Evolutionary conservation across 2,329 filamentous ascomycete genomes (phyloP), one percentile per base, ranked within the genome.

Genomic region (Apiospora malaysiana): DNA sequence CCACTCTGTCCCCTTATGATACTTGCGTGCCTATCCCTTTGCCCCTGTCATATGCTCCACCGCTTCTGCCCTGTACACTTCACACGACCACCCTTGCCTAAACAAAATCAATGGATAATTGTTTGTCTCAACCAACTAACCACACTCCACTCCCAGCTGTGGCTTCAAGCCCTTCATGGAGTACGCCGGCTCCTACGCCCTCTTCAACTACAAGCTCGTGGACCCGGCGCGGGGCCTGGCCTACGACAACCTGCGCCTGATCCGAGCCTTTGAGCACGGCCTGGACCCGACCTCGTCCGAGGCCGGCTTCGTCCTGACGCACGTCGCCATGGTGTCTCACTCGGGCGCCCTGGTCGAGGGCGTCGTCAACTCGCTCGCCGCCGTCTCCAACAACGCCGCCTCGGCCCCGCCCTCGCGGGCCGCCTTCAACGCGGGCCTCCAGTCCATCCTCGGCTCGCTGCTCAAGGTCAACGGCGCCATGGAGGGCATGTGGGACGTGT

Each of bases 151-250:
- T n/a, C 37, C 25, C 21, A 84, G 88, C 69, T 82, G 84, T 86
- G 92, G 94, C 71, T 95, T 97, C 80, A 93, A 95, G 77, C 94
- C 94, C 2, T 97, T 97, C 84, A 95, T 97, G 93, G 94, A 96
- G 77, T 97, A 91, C 79, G 91, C 88, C 71, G 90, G 88, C 72
- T 91, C 87, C 69, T 92, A 91, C 78, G 91, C 89, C 69, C 87
- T 91, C 74, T 92, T 87, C 85, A 92, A 92, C 83, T 93, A 91
- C 82, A 88, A 82, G 70, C 86, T 89, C 46, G 82, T 85, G 71
- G 87, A 90, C 78, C 90, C 87, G 45, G 80, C 81, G 68, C 82
- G 77, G 27, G 89, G 89, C 14, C 84, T 92, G 68, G 84, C 87
- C 47, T 91, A 91, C 78, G 83, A 86, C 76, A 92, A 92, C 84